These are phyloP conservation scores for Ilyonectria destructans DNA, from an alignment of 2,329 filamentous ascomycete genomes.

Conservation along the genomic window DNA sequence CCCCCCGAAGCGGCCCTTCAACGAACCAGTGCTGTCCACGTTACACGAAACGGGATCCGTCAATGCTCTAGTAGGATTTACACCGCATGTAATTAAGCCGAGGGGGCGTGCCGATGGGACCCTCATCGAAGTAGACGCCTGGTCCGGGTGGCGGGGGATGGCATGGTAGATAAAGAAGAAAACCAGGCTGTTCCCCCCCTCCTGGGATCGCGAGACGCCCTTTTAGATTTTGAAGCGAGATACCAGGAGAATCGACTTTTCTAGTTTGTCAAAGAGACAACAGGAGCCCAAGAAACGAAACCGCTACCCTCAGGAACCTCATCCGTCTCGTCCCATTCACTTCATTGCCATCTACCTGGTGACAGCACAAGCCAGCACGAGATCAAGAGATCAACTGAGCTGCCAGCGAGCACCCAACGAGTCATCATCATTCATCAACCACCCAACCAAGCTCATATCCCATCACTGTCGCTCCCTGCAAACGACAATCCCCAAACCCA, in stretches of 20 bases:
- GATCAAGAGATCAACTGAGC: not conserved
- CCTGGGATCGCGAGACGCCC: not conserved
- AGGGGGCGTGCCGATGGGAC: conserved; percentile 21
- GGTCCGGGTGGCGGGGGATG: not conserved
- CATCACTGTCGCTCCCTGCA: not conserved
- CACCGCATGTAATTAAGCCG: conserved; percentile 1
- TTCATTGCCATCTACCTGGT: not conserved
- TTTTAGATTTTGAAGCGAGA: not conserved
- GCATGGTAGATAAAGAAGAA: conserved; percentile 7
- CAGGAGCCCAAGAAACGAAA: conserved; percentile 4
- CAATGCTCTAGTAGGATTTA: conserved; percentile 9
- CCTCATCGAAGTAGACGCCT: not conserved
- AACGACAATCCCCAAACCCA: not conserved
- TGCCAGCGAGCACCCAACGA: not conserved
- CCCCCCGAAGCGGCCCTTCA: conserved; percentile 20
- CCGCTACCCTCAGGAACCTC: not conserved
- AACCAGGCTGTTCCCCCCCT: conserved; percentile 10
- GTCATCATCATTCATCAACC: too few species aligned
- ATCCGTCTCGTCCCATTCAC: not conserved
- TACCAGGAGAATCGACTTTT: not conserved
- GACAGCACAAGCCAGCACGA: not conserved
- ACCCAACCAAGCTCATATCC: not conserved
- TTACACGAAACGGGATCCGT: conserved; percentile 26
- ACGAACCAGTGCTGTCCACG: conserved; percentile 44
- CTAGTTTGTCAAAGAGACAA: not conserved